Percentiles rank a stretch among this genome's conserved stretches.
These are phyloP conservation scores for Ceratonia siliqua DNA, from an alignment of 306 rosid species.

Conservation along the genomic window DNA sequence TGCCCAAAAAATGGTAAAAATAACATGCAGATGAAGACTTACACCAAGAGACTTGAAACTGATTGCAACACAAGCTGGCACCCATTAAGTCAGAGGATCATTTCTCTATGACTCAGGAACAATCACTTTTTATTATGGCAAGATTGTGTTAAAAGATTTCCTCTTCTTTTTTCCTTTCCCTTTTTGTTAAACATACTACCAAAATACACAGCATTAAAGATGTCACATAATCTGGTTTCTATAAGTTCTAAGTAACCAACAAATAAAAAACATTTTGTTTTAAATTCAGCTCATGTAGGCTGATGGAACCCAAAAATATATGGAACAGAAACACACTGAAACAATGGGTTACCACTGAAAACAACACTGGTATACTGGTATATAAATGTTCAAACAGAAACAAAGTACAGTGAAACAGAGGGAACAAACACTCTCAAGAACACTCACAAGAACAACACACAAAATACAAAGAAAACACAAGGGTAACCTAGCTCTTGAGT, in stretches of 20 bases:
- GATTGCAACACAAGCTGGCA: neutral
- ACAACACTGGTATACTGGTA: too few relatives aligned
- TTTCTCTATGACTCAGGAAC: neutral
- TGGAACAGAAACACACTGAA: too few relatives aligned
- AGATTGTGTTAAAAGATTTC: neutral
- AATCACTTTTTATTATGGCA: neutral
- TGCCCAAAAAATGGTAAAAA: neutral
- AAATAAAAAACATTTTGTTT: neutral
- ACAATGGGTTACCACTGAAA: too few relatives aligned
- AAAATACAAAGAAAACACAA: too few relatives aligned
- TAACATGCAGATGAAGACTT: neutral
- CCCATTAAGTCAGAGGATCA: neutral
- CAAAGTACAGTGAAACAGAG: too few relatives aligned
- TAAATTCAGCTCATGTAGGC: neutral
- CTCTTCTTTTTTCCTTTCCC: neutral
- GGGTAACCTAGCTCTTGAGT: too few relatives aligned
- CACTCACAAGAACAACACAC: too few relatives aligned
- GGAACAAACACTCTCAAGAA: too few relatives aligned
- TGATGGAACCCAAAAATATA: too few relatives aligned
- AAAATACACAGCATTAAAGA: neutral
- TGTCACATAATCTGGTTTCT: neutral
- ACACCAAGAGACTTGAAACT: neutral
- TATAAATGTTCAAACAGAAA: too few relatives aligned
- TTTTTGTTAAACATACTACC: neutral
- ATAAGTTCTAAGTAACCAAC: slow-evolving; percentile 3